Conservation (phyloP, 78 protist species). For the Dictyostelium discoideum region dicty_2.7 NC_007091.3:5123001-5123500, state of each 20-base stretch:
- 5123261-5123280: slow-evolving; percentile 58
- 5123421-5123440: slow-evolving; percentile 21
- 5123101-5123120: slow-evolving; percentile 46
- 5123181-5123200: slow-evolving; percentile 35
- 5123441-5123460: neutral
- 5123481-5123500: neutral
- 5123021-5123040: slow-evolving; percentile 33
- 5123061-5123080: slow-evolving; percentile 50
- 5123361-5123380: slow-evolving; percentile 49
- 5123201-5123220: slow-evolving; percentile 35
- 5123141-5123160: slow-evolving; percentile 68
- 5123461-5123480: neutral
- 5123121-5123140: slow-evolving; percentile 46
- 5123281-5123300: slow-evolving; percentile 33
- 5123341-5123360: slow-evolving; percentile 8
- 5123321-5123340: slow-evolving; percentile 62
- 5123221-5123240: slow-evolving; percentile 25
- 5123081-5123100: slow-evolving; percentile 12
- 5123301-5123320: slow-evolving; percentile 50
- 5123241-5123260: slow-evolving; percentile 74
- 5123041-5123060: slow-evolving; percentile 50
- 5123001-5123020: slow-evolving; percentile 54
- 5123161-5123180: slow-evolving; percentile 51
- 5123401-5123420: neutral
- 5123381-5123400: slow-evolving; percentile 23